These are phyloP conservation scores for Tricholoma terreum DNA, from an alignment of 768 basidiomycete genomes.

Conservation along the genomic window DNA sequence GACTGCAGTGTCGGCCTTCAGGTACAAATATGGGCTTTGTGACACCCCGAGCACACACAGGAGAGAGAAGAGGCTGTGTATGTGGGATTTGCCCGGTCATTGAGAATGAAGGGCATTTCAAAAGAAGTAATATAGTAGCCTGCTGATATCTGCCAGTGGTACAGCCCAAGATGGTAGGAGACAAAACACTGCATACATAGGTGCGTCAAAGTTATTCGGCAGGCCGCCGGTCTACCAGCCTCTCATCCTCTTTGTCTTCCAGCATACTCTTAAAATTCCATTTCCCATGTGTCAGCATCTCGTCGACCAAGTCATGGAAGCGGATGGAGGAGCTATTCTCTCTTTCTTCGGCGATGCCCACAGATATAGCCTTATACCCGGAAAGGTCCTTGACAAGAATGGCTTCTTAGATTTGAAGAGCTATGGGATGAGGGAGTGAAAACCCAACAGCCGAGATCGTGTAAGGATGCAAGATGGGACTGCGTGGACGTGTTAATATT, in stretches of 20 bases:
- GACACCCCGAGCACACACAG: too few relatives aligned
- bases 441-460: neutral
- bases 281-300: conserved; percentile 18
- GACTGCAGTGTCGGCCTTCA: too few relatives aligned
- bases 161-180: too few relatives aligned
- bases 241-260: conserved; percentile 24
- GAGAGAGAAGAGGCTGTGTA: too few relatives aligned
- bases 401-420: conserved; percentile 18
- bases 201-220: conserved; percentile 25
- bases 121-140: too few relatives aligned
- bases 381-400: conserved; percentile 18
- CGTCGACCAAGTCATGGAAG: conserved; percentile 6
- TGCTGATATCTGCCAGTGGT: too few relatives aligned
- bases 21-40: too few relatives aligned
- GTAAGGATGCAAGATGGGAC: neutral
- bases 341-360: conserved; percentile 12
- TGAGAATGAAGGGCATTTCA: too few relatives aligned
- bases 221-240: conserved; percentile 17
- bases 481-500: neutral
- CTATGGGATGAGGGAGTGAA: conserved; percentile 16
- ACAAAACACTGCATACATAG: too few relatives aligned
- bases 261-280: conserved; percentile 22
- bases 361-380: conserved; percentile 16
- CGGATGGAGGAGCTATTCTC: conserved; percentile 17
- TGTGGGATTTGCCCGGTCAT: too few relatives aligned